phyloP scores from a whole-genome alignment of 768 basidiomycete species.

The Tricholoma hemisulphureum region DNA sequence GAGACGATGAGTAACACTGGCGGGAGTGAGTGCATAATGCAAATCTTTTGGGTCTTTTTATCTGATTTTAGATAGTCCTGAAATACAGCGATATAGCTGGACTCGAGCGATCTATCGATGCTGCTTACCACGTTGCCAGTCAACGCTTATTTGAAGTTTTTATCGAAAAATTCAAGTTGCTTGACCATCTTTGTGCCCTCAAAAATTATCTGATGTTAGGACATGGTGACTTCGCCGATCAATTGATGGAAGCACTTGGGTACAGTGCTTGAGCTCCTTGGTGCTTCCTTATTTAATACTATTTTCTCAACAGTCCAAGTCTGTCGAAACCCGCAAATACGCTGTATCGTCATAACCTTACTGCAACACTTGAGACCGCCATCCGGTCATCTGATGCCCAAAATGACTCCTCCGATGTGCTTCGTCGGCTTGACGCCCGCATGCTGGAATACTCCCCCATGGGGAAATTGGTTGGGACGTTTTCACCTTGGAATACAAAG shows the following conservation, averaged over 20 bases:
- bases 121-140: conserved; percentile 90
- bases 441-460: conserved; percentile 95
- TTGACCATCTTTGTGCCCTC: conserved; percentile 86
- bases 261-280: conserved; percentile 32
- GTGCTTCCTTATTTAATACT: conserved; percentile 8
- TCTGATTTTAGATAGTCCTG: conserved; percentile 51
- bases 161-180: conserved; percentile 89
- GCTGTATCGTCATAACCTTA: conserved; percentile 95
- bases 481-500: conserved; percentile 96
- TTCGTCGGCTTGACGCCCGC: conserved; percentile 91
- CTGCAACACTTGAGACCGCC: conserved; percentile 92
- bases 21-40: conserved; percentile 58
- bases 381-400: conserved; percentile 92
- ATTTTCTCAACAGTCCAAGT: conserved; percentile 57
- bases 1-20: conserved; percentile 87
- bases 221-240: conserved; percentile 93
- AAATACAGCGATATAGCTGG: conserved; percentile 96
- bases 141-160: conserved; percentile 94
- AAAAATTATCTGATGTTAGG: conserved; percentile 92
- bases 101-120: conserved; percentile 91
- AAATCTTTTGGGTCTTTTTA: conserved; percentile 1
- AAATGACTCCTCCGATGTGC: conserved; percentile 78
- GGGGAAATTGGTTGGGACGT: conserved; percentile 99
- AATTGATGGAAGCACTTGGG: conserved; percentile 91
- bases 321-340: conserved; percentile 87